phyloP scores from a whole-genome alignment of 208 protist species.

The Kentomonas sorsogonicus region DNA sequence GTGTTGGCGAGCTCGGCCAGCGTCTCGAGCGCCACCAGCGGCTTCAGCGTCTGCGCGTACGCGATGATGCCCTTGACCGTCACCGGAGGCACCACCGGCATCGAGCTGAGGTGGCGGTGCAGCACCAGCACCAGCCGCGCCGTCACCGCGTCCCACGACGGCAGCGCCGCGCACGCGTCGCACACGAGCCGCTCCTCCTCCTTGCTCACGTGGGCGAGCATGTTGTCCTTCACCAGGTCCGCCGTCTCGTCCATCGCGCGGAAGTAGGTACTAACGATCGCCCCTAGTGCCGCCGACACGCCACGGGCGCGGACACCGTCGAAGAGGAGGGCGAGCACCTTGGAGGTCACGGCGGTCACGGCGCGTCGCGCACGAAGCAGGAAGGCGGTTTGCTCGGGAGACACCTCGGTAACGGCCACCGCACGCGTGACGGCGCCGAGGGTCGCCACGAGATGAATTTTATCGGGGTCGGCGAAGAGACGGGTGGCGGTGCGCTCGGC shows the following conservation, averaged over 20 bases:
- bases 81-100: slow-evolving; percentile 49
- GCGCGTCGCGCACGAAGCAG: slow-evolving; percentile 37
- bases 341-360: slow-evolving; percentile 40
- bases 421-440: slow-evolving; percentile 55
- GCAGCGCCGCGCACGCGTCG: slow-evolving; percentile 61
- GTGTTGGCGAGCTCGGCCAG: slow-evolving; percentile 70
- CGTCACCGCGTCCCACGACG: slow-evolving; percentile 39
- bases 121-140: slow-evolving; percentile 65
- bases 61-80: slow-evolving; percentile 55
- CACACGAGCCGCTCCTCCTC: slow-evolving; percentile 33
- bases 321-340: slow-evolving; percentile 44
- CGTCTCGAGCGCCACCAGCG: slow-evolving; percentile 62
- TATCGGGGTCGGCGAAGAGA: too few species aligned
- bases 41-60: slow-evolving; percentile 48
- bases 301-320: slow-evolving; percentile 21
- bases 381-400: slow-evolving; percentile 14
- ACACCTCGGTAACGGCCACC: slow-evolving; percentile 18
- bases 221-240: slow-evolving; percentile 54
- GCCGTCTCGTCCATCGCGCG: slow-evolving; percentile 63
- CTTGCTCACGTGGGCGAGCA: slow-evolving; percentile 39
- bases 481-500: too few species aligned
- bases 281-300: slow-evolving; percentile 23
- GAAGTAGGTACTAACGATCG: slow-evolving; percentile 63
- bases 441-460: slow-evolving; percentile 46
- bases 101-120: slow-evolving; percentile 59